These are phyloP conservation scores for Arctostaphylos glauca DNA, from an alignment of 148 eudicot species.

Conservation along the genomic window DNA sequence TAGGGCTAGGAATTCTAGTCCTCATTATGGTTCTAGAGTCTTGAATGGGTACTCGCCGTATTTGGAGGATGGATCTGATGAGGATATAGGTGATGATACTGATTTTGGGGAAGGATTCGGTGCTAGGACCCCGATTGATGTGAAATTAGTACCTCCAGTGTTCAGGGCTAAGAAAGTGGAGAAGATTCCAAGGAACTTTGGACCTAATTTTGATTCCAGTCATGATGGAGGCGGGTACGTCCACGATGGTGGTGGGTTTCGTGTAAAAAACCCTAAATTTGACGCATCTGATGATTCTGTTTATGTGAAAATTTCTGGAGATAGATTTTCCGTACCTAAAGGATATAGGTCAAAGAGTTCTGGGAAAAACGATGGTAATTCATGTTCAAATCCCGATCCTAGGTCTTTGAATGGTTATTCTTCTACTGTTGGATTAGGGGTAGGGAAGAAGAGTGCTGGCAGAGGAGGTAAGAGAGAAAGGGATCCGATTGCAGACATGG, in stretches of 20 bases:
- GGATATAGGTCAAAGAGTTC: conserved; percentile 17
- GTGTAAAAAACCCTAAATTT: conserved; percentile 18
- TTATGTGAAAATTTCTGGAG: conserved; percentile 14
- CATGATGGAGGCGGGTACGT: conserved; percentile 5
- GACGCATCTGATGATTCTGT: conserved; percentile 18
- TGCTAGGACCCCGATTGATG: conserved; percentile 5
- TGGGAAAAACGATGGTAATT: conserved; percentile 11
- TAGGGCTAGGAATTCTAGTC: conserved; percentile 17
- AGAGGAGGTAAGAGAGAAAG: conserved; percentile 33
- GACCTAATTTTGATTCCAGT: conserved; percentile 2
- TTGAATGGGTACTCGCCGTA: conserved; percentile 16
- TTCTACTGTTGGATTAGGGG: not conserved
- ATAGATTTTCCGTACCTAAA: conserved; percentile 7
- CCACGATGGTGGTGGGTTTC: conserved; percentile 13
- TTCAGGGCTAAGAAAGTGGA: conserved; percentile 19
- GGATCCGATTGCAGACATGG: conserved; percentile 40
- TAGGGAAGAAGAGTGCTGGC: conserved; percentile 23
- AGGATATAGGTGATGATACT: conserved; percentile 13
- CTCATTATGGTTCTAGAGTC: conserved; percentile 20
- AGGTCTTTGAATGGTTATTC: conserved; percentile 18
- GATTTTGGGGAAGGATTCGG: conserved; percentile 15
- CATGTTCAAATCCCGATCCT: conserved; percentile 15
- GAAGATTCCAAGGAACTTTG: conserved; percentile 11
- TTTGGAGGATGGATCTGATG: conserved; percentile 25
- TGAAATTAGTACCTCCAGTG: conserved; percentile 5